These are phyloP conservation scores for Chenopodium formosanum DNA, from an alignment of 148 eudicot genomes.

Conservation along the genomic window DNA sequence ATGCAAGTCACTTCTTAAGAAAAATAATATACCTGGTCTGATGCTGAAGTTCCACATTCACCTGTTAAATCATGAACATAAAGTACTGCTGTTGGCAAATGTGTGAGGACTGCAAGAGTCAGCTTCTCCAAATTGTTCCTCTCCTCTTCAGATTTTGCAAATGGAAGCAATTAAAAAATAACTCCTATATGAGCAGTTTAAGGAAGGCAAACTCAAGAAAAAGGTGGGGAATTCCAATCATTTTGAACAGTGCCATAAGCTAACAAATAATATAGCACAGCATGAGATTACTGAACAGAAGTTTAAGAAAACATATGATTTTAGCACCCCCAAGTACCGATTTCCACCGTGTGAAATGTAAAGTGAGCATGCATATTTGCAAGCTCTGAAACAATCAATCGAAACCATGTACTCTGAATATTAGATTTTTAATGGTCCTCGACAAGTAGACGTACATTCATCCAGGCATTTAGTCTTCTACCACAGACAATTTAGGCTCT, in stretches of 20 bases:
- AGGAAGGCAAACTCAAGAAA: neutral
- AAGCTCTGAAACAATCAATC: neutral
- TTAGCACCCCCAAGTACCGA: neutral
- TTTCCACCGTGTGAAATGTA: neutral
- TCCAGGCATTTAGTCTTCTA: neutral
- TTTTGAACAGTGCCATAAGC: neutral
- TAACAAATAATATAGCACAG: neutral
- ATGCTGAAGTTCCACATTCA: constrained; percentile 90
- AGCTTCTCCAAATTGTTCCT: constrained; percentile 96
- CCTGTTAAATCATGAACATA: constrained; percentile 97
- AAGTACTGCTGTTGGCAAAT: constrained; percentile 94
- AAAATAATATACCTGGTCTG: constrained; percentile 71
- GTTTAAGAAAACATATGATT: neutral
- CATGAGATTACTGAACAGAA: constrained; percentile 6
- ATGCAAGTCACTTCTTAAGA: neutral
- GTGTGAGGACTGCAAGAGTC: constrained; percentile 94
- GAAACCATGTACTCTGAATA: neutral
- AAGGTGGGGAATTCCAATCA: neutral
- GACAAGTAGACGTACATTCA: neutral
- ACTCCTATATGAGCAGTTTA: neutral
- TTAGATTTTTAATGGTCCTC: neutral
- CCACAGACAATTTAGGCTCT: neutral
- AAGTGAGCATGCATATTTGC: neutral
- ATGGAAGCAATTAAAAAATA: neutral
- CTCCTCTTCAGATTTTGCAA: constrained; percentile 55